Base-by-base conservation (phyloP, 345 rosid genomes). In the Pistacia integerrima region DNA sequence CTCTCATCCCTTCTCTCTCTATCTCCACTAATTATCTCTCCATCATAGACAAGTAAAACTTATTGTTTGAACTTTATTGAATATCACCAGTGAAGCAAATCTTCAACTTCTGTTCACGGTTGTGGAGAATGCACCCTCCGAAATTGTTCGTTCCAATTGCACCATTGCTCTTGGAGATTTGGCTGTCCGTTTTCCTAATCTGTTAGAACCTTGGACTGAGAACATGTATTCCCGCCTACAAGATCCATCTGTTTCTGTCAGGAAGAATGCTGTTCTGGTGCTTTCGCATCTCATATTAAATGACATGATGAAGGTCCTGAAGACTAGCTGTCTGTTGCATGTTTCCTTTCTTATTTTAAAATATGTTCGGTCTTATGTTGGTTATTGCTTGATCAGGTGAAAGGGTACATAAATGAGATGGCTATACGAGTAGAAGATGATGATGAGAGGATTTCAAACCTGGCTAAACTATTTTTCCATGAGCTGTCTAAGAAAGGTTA, bases 41-140 rank as follows among this genome's bases (percentile, higher is more conserved):
- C 30, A 67, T 64, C 59, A 63, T 33, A 28, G 28, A 35, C 18
- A 56, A 54, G 17, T n/a, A 41, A 74, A 60, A 68, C 46, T 22
- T 79, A 52, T 69, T 74, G 70, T 74, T 76, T 69, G 16, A 84
- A 17, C 56, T 57, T 84, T 63, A 62, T 48, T 86, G 35, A 68
- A 72, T 83, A 75, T 82, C 84, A 80, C 49, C 89, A 96, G 99
- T 70, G 90, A 91, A 67, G 88, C 91, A 69, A 92, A 96, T 87
- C 98, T 96, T 77, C 99, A 93, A 87, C 95, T 96, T 78, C 99
- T 96, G 75, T 93, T 96, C 85, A 96, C 98, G 54, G 88, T 96
- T 70, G 97, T 90, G 74, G 99, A 96, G 87, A 93, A 88, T 84
- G 90, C 97, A 20, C 94, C 94, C 58, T 92, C 97, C 49, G 99